Base-by-base conservation (phyloP, 208 protist species). In the Strigomonas culicis region DNA sequence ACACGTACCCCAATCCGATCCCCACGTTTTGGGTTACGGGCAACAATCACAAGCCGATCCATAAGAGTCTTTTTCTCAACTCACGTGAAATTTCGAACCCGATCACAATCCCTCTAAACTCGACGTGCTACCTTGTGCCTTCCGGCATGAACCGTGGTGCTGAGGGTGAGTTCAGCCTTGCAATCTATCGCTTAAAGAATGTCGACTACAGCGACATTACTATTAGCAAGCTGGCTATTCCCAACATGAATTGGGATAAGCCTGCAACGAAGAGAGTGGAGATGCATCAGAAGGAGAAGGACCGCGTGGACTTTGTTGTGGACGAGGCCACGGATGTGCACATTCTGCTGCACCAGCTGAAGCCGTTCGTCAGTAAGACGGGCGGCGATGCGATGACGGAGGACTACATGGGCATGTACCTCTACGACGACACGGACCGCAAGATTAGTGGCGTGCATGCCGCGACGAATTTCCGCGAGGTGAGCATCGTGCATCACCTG, bases 391-490 rank as follows among this genome's bases (percentile, higher is more conserved):
- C 82, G 15, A 93, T 89, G 84, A 79, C 79, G 15, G 77, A 90
- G 59, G 77, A 93, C 56, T 93, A 77, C 68, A 74, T 90, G 66
- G 87, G 87, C 46, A 80, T 89, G 74, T 93, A 93, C 74, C 75
- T 93, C 32, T 90, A 93, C 75, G 75, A 88, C 60, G 74, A 80
- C 50, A 72, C 68, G 8, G 77, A 91, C 53, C 59, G 71, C 24
- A 65, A 64, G 21, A 75, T 93, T 22, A 60, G 66, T 43, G 84
- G 81, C 41, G 81, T 91, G 39, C 73, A 84, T 50, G 74, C 77
- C 10, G 87, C 87, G 19, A 93, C 84, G n/a, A 93, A 93, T 72
- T 93, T 82, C 59, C 83, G 87, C 19, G 87, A 93, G 51, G 86
- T 80, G 17, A 84, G 84, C 51, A 47, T 90, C 66, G 78, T 89